Evolutionary conservation across 176 grass and related monocot genomes (phyloP), one percentile per base, ranked within the genome.

Genomic region (Typha latifolia): DNA sequence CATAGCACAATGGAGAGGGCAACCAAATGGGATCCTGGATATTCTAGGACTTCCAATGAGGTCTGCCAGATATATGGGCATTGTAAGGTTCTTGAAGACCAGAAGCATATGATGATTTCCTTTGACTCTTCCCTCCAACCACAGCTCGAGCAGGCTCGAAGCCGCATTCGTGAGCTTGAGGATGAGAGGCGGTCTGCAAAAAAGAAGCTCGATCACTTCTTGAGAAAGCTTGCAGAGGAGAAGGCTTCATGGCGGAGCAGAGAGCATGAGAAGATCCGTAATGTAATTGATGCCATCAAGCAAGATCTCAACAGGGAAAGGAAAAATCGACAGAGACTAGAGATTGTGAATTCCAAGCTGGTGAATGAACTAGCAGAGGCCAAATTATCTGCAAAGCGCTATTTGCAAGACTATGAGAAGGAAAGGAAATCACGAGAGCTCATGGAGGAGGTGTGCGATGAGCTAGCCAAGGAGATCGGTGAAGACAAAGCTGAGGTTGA

Each of bases 361-460:
- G 82, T 82, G 48, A 77, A 73, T 76, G 82, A 90, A 70, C 72
- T 90, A 62, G 49, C 82, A 16, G 82, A 90, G 53, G 73, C 84
- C 37, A 85, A 90, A 52, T 61, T 77, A 23, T 67, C 65, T 1
- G 75, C 76, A 9, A 85, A 85, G 48, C 69, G 65, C 32, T 80
- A 79, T 43, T 71, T 82, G 69, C 87, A 90, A 67, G 87, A 85
- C 59, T 90, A 85, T 49, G 82, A 86, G 47, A 90, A 80, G 50
- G 87, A 90, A 73, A 85, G 76, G 47, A 82, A 90, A 49, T 68
- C 76, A 5, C 67, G 87, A 29, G 24, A 85, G 67, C 74, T 90
- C 66, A 85, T 90, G 82, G 87, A 90, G 74, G 87, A 90, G 72
- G 87, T 90, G 3, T 90, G 87, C 66, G 87, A 90, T 67, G 87